Percentiles rank a stretch among this genome's conserved stretches.
Evolutionary conservation across 1,284 basidiomycete genomes (phyloP).

Genomic region (Phellopilus nigrolimitatus): DNA sequence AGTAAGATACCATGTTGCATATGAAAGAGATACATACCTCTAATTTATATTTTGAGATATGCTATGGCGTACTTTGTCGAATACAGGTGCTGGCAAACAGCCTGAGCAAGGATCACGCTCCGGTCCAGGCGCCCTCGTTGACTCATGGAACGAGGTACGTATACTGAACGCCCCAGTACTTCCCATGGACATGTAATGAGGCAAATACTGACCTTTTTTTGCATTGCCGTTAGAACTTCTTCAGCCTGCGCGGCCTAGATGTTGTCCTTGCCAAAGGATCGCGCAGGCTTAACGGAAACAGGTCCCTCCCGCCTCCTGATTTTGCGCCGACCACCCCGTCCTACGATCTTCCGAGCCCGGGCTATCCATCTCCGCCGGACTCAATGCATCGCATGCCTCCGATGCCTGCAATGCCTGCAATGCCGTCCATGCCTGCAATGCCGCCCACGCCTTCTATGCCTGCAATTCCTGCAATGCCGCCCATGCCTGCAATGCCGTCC

Average conservation of each 20-base stretch:
- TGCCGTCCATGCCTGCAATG: too few relatives aligned
- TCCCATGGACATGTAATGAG: too few relatives aligned
- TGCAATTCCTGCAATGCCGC: neutral
- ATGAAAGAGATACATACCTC: neutral
- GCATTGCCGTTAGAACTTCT: conserved; percentile 14
- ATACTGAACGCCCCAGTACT: too few relatives aligned
- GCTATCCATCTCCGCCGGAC: neutral
- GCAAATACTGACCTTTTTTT: too few relatives aligned
- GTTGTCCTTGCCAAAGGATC: conserved; percentile 17
- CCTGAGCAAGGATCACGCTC: neutral
- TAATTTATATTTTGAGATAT: too few relatives aligned
- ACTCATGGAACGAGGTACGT: conserved; percentile 17
- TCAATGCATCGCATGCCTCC: too few relatives aligned
- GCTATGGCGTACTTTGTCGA: conserved; percentile 2
- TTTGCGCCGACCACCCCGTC: neutral
- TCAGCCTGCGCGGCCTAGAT: conserved; percentile 15
- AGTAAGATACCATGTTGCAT: neutral
- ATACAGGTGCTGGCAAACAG: conserved; percentile 4
- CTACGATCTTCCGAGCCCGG: neutral
- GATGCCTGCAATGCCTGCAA: too few relatives aligned
- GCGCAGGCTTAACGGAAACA: conserved; percentile 17
- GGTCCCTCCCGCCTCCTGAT: conserved; percentile 11
- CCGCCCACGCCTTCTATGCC: neutral
- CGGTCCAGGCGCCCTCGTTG: conserved; percentile 13
- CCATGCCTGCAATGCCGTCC: neutral